phyloP scores from a whole-genome alignment of 306 rosid genomes.

The Malus domestica region ASM211411v1 NC_041796.1:15253501-15254000 shows the following conservation, averaged over 20 bases:
- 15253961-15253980: constrained; percentile 69
- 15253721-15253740: constrained; percentile 66
- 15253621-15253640: constrained; percentile 40
- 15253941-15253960: constrained; percentile 84
- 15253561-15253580: constrained; percentile 49
- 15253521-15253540: constrained; percentile 78
- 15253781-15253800: constrained; percentile 39
- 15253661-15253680: constrained; percentile 83
- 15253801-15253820: background rate
- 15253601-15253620: constrained; percentile 50
- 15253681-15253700: constrained; percentile 87
- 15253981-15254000: constrained; percentile 38
- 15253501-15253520: constrained; percentile 67
- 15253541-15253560: constrained; percentile 65
- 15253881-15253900: constrained; percentile 83
- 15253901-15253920: constrained; percentile 85
- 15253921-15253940: constrained; percentile 86
- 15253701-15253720: constrained; percentile 74
- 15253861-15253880: constrained; percentile 63
- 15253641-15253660: constrained; percentile 56
- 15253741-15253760: constrained; percentile 90
- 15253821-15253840: constrained; percentile 16
- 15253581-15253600: constrained; percentile 70
- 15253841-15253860: constrained; percentile 39
- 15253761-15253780: constrained; percentile 50